A percentile compares a stretch with the other conserved stretches of the same genome.
phyloP scores from a whole-genome alignment of 2,329 filamentous ascomycete genomes.

The Onygena corvina region DNA sequence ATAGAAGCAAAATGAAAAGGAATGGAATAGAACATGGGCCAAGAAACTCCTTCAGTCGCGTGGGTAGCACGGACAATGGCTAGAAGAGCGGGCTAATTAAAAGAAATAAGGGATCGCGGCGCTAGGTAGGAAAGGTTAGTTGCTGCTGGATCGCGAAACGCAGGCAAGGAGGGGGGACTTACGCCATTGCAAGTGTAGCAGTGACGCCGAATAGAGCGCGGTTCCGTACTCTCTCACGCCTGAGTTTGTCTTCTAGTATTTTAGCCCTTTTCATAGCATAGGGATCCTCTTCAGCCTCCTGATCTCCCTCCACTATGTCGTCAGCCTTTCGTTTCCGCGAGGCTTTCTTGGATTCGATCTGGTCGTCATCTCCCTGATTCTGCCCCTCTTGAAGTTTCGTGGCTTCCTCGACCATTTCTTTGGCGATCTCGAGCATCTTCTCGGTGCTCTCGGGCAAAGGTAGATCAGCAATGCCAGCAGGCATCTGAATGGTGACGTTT shows the following conservation, averaged over 20 bases:
- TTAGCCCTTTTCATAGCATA: slow-evolving; percentile 57
- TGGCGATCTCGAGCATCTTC: slow-evolving; percentile 74
- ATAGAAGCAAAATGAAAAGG: neutral
- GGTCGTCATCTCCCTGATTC: slow-evolving; percentile 23
- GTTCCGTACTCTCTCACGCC: slow-evolving; percentile 75
- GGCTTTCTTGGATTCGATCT: slow-evolving; percentile 11
- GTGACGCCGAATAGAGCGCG: slow-evolving; percentile 75
- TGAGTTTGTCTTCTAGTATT: slow-evolving; percentile 59
- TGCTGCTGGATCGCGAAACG: neutral
- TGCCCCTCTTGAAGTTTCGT: slow-evolving; percentile 37
- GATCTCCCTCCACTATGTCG: slow-evolving; percentile 43
- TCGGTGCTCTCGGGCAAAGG: slow-evolving; percentile 66
- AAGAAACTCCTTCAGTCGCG: neutral
- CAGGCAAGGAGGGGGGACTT: slow-evolving; percentile 36
- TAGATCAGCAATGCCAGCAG: slow-evolving; percentile 52
- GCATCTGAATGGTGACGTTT: slow-evolving; percentile 63
- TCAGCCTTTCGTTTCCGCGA: slow-evolving; percentile 61
- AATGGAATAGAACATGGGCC: neutral
- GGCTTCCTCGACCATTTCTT: slow-evolving; percentile 71
- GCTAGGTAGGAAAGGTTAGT: slow-evolving; percentile 19
- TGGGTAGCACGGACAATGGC: neutral
- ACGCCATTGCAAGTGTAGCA: slow-evolving; percentile 83
- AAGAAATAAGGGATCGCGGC: slow-evolving; percentile 40
- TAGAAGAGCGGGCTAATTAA: slow-evolving; percentile 16
- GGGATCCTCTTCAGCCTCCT: slow-evolving; percentile 25